A percentile compares a stretch with the other conserved stretches of the same genome.
Evolutionary conservation across 2,329 filamentous ascomycete species (phyloP).

Genomic region (Trichophyton simii): DNA sequence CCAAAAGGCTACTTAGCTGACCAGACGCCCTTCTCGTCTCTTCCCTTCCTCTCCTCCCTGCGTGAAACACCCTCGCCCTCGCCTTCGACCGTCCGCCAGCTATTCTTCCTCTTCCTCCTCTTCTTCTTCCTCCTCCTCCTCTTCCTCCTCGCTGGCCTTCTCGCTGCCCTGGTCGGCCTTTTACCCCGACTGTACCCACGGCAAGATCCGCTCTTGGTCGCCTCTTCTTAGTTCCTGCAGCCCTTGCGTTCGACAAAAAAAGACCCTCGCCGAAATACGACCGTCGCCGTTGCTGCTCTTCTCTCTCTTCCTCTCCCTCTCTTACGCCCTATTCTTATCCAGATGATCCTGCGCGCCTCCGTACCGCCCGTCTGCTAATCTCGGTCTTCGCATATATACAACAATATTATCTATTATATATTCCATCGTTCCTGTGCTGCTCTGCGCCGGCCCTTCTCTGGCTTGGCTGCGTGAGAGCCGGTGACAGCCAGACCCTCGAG

Average conservation of each 20-base stretch:
- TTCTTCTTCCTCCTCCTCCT: neutral
- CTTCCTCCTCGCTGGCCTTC: neutral
- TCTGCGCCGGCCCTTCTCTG: constrained; percentile 11
- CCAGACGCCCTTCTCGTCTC: neutral
- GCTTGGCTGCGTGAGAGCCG: constrained; percentile 7
- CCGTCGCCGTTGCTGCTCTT: no score
- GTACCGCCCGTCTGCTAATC: neutral
- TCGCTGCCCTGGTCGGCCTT: constrained; percentile 10
- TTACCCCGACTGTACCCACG: constrained; percentile 8
- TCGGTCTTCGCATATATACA: no score
- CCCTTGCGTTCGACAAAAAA: no score
- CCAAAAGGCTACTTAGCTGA: no score
- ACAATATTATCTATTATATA: neutral
- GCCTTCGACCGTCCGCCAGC: neutral
- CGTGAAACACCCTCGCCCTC: neutral
- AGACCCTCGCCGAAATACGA: no score
- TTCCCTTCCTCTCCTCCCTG: neutral
- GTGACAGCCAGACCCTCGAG: neutral
- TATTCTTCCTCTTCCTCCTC: neutral
- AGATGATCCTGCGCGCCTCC: neutral
- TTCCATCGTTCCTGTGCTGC: constrained; percentile 8
- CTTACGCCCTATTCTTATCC: neutral
- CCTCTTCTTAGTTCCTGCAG: neutral
- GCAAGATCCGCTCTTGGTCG: constrained; percentile 5
- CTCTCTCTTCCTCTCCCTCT: no score